These are phyloP conservation scores for Fusarium agapanthi DNA, from an alignment of 2,329 filamentous ascomycete species.

Conservation along the genomic window DNA sequence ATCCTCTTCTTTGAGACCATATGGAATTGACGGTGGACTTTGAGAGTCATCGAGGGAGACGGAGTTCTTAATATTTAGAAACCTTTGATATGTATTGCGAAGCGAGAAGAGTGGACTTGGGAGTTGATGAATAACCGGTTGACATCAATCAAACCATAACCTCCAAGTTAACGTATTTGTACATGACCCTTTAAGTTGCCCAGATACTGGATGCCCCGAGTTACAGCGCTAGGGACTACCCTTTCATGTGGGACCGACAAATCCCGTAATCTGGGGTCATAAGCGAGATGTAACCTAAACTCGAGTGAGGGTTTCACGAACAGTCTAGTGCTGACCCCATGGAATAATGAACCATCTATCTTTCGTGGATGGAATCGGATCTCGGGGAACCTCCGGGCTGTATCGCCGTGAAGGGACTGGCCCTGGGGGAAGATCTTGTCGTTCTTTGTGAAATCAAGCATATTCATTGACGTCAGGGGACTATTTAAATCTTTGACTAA, in stretches of 20 bases:
- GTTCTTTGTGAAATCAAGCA: not conserved
- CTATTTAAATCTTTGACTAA: accelerated
- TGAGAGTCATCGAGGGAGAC: not conserved
- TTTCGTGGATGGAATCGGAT: not conserved
- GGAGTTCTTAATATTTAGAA: not conserved
- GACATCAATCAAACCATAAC: accelerated
- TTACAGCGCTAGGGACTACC: not conserved
- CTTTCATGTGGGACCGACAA: not conserved
- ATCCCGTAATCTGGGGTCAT: not conserved
- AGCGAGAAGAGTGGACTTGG: not conserved
- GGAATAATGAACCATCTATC: accelerated
- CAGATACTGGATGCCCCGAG: not conserved
- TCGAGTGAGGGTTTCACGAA: not conserved
- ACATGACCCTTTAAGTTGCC: not conserved
- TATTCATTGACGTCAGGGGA: not conserved
- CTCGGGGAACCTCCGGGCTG: not conserved
- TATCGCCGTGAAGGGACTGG: too few relatives aligned
- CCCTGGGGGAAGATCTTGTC: not conserved
- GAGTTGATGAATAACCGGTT: too few relatives aligned
- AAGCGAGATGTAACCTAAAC: not conserved
- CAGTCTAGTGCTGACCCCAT: not conserved
- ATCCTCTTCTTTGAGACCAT: accelerated
- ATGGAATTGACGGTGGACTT: accelerated
- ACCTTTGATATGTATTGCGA: too few relatives aligned
- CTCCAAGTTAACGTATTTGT: not conserved